Percentiles rank a stretch among this genome's conserved stretches.
These are phyloP conservation scores for Bondarzewia mesenterica DNA, from an alignment of 1,284 basidiomycete species.

Conservation along the genomic window DNA sequence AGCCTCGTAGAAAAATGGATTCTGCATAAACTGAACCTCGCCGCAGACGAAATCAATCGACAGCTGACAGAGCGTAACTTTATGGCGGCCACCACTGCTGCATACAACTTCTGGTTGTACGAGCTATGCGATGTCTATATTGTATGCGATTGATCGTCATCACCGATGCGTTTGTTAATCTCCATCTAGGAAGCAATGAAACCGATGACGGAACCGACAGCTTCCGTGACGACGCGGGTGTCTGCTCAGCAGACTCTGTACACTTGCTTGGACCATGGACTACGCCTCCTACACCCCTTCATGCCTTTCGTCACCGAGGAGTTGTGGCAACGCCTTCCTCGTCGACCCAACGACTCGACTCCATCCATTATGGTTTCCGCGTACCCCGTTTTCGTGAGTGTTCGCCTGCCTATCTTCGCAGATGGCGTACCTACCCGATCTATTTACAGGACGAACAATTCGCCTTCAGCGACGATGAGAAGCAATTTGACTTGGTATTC, in stretches of 20 bases:
- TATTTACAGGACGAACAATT: conserved; percentile 49
- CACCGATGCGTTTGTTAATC: neutral
- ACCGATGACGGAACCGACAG: conserved; percentile 83
- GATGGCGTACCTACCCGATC: neutral
- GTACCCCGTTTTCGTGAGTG: conserved; percentile 74
- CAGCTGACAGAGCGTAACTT: conserved; percentile 82
- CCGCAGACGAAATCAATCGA: conserved; percentile 71
- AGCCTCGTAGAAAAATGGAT: conserved; percentile 95
- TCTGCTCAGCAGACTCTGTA: conserved; percentile 97
- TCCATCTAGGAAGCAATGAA: conserved; percentile 85
- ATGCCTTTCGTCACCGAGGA: conserved; percentile 99
- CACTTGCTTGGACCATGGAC: conserved; percentile 86
- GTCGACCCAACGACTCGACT: conserved; percentile 74
- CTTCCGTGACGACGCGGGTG: conserved; percentile 50
- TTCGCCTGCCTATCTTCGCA: neutral
- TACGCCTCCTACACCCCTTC: conserved; percentile 91
- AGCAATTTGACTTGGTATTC: conserved; percentile 85
- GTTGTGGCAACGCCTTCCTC: conserved; percentile 93
- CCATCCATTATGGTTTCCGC: conserved; percentile 85
- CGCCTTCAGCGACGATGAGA: conserved; percentile 69
- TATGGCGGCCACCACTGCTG: conserved; percentile 81
- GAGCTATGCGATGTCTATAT: conserved; percentile 99
- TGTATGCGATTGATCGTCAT: conserved; percentile 34
- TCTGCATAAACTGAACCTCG: conserved; percentile 86
- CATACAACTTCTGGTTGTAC: conserved; percentile 97